Conservation (phyloP, 2,329 filamentous ascomycete species). For the Fusarium multiceps region DNA sequence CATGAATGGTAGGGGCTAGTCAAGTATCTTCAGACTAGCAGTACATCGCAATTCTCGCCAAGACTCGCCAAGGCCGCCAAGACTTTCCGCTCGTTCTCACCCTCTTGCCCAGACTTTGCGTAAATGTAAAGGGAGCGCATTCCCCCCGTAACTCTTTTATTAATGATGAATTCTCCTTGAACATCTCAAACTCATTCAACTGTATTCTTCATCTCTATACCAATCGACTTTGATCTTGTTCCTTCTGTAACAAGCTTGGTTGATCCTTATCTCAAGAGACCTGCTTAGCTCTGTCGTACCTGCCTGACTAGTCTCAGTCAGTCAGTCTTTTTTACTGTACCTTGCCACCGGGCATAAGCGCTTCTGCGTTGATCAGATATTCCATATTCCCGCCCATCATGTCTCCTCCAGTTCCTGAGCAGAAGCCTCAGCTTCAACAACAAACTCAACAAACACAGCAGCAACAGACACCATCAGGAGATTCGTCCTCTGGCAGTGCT, state of each 20-base stretch:
- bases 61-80: conserved; percentile 53
- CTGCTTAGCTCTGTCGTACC: conserved; percentile 18
- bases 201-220: conserved; percentile 7
- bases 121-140: conserved; percentile 53
- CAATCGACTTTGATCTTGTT: conserved; percentile 16
- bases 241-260: neutral
- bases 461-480: conserved; percentile 35
- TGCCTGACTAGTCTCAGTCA: conserved; percentile 27
- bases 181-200: conserved; percentile 40
- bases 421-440: conserved; percentile 40
- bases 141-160: conserved; percentile 45
- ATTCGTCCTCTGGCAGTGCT: conserved; percentile 53
- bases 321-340: conserved; percentile 2
- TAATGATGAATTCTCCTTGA: conserved; percentile 38
- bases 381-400: conserved; percentile 41
- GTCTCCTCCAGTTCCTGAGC: conserved; percentile 49
- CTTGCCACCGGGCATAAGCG: conserved; percentile 7
- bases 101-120: conserved; percentile 49
- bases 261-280: neutral
- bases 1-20: neutral
- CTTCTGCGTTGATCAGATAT: conserved; percentile 37
- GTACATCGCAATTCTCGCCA: conserved; percentile 44
- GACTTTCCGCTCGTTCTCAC: conserved; percentile 54
- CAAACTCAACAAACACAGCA: conserved; percentile 41
- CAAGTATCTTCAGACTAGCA: conserved; percentile 13